Conservation (phyloP, 1,139 yeast genomes). For the Lodderomyces oxycetoniae region DNA sequence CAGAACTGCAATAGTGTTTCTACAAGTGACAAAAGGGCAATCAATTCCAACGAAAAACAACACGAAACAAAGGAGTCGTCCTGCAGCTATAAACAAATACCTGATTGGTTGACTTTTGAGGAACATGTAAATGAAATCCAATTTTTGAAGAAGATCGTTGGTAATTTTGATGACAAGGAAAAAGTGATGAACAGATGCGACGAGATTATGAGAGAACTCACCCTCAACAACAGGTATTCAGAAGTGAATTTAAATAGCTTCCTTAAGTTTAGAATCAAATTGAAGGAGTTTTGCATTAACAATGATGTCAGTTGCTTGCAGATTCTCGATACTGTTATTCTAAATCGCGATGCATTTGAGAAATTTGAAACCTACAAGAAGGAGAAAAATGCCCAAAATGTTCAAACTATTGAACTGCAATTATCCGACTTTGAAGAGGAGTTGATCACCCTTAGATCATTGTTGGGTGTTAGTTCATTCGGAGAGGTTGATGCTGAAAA, state of each 20-base stretch:
- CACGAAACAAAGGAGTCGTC: too few relatives aligned
- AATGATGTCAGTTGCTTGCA: slow-evolving; percentile 10
- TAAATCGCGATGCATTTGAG: slow-evolving; percentile 9
- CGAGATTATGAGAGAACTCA: slow-evolving; percentile 2
- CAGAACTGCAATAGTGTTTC: too few relatives aligned
- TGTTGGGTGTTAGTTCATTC: slow-evolving; percentile 14
- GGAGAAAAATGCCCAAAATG: too few relatives aligned
- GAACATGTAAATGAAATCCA: slow-evolving; percentile 7
- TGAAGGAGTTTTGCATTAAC: slow-evolving; percentile 7
- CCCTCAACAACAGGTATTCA: too few relatives aligned
- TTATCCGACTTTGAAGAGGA: slow-evolving; percentile 24
- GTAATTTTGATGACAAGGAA: slow-evolving; percentile 6
- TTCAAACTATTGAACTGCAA: too few relatives aligned
- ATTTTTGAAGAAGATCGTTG: slow-evolving; percentile 6
- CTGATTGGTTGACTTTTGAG: slow-evolving; percentile 12
- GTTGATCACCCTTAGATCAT: slow-evolving; percentile 17
- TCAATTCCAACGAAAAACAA: too few relatives aligned
- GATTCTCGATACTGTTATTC: slow-evolving; percentile 13
- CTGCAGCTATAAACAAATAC: slow-evolving; percentile 12
- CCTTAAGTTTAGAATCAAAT: slow-evolving; percentile 7
- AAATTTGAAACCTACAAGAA: slow-evolving; percentile 3
- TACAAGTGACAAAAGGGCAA: too few relatives aligned
- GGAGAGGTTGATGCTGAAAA: slow-evolving; percentile 9
- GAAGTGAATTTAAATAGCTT: slow-evolving; percentile 6
- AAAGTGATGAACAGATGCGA: slow-evolving; percentile 4